Conservation (phyloP, 2,329 filamentous ascomycete species). For the Epichloe aotearoae region DNA sequence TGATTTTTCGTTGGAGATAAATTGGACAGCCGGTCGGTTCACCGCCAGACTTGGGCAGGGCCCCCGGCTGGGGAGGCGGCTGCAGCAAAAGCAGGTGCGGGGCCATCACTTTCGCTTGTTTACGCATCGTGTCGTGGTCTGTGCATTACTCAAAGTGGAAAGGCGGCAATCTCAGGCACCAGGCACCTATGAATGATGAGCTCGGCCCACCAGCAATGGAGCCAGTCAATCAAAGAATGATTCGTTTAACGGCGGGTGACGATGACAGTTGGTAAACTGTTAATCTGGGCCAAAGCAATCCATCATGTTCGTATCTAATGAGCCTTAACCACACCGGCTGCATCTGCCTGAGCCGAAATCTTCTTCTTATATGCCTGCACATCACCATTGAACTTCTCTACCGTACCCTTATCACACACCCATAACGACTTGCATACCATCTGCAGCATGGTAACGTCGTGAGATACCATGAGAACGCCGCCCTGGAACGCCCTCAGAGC, state of each 20-base stretch:
- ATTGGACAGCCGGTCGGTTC: slow-evolving; percentile 14
- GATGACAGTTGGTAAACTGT: too few relatives aligned
- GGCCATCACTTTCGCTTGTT: slow-evolving; percentile 22
- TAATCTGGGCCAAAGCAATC: not conserved
- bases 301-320: slow-evolving; percentile 26
- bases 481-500: slow-evolving; percentile 81
- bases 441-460: slow-evolving; percentile 98
- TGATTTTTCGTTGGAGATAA: slow-evolving; percentile 16
- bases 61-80: slow-evolving; percentile 7
- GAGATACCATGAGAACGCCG: slow-evolving; percentile 94
- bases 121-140: slow-evolving; percentile 14
- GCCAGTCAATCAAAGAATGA: too few relatives aligned
- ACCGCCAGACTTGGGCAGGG: slow-evolving; percentile 12
- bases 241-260: too few relatives aligned
- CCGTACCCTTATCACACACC: slow-evolving; percentile 89
- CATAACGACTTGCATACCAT: slow-evolving; percentile 89
- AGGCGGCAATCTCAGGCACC: slow-evolving; percentile 10
- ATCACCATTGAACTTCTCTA: slow-evolving; percentile 91
- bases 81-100: slow-evolving; percentile 9
- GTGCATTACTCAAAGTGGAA: slow-evolving; percentile 18
- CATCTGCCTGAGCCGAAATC: slow-evolving; percentile 79
- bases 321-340: slow-evolving; percentile 67
- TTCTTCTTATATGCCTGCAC: slow-evolving; percentile 97
- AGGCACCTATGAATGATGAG: not conserved
- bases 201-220: too few relatives aligned